Conservation (phyloP, 306 rosid genomes). For the Rubus idaeus region DNA sequence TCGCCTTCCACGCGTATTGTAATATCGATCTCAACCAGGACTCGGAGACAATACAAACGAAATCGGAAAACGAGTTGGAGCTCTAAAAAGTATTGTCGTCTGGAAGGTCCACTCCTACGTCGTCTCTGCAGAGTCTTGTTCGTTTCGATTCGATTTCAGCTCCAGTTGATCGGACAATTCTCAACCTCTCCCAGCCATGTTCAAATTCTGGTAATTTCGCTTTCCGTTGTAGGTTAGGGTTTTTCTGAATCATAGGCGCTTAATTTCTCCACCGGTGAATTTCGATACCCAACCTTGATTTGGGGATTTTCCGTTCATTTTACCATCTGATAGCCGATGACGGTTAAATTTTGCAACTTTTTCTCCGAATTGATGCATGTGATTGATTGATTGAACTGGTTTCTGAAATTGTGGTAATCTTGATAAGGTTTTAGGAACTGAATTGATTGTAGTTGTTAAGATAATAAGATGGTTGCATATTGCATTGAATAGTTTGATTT, state of each 20-base stretch:
- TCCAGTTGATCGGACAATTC: constrained; percentile 21
- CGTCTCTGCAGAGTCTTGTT: background rate
- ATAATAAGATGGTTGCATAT: background rate
- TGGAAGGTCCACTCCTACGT: background rate
- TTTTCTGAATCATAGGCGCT: background rate
- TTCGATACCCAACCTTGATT: background rate
- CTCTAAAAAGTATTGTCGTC: background rate
- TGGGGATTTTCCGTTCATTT: background rate
- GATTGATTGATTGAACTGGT: background rate
- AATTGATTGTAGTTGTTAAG: background rate
- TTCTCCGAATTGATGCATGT: background rate
- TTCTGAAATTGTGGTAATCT: background rate
- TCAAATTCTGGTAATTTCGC: constrained; percentile 73
- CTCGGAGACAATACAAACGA: background rate
- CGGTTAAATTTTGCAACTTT: background rate
- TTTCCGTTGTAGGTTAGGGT: constrained; percentile 1
- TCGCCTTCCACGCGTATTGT: background rate
- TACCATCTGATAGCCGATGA: background rate
- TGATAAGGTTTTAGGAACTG: background rate
- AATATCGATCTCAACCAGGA: background rate
- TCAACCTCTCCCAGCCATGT: constrained; percentile 44
- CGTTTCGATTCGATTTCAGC: constrained; percentile 11
- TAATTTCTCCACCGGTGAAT: background rate
- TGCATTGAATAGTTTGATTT: background rate
- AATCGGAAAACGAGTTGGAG: background rate